Evolutionary conservation across 192 early-diverging fungal species (phyloP).

Genomic region (Entomortierella parvispora): DNA sequence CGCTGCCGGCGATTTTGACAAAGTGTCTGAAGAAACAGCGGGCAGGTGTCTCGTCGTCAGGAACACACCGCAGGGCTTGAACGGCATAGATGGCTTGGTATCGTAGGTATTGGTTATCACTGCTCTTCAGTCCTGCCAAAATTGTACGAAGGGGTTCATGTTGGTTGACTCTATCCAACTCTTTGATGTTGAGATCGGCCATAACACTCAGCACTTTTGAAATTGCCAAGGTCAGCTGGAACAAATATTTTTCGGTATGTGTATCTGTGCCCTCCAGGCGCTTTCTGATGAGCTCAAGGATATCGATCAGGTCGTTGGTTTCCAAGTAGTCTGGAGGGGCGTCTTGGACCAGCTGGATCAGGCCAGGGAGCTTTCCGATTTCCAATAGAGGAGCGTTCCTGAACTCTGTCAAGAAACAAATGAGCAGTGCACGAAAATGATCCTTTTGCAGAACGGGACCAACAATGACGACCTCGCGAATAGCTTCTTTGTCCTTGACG

Average conservation of each 20-base stretch:
- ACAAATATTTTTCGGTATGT: neutral
- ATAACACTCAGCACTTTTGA: neutral
- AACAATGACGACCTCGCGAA: neutral
- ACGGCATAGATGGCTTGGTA: slow-evolving; percentile 1
- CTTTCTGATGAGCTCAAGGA: neutral
- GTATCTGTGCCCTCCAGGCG: neutral
- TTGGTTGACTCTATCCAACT: neutral
- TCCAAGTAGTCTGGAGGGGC: neutral
- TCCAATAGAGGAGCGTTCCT: neutral
- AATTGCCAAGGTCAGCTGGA: neutral
- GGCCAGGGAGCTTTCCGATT: neutral
- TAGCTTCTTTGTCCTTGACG: neutral
- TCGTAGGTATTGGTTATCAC: neutral
- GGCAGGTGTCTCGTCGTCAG: neutral
- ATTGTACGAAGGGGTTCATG: neutral
- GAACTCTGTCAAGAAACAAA: neutral
- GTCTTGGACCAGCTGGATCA: neutral
- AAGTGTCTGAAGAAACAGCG: neutral
- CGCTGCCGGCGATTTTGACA: neutral
- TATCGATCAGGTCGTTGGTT: neutral
- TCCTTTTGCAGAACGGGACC: neutral
- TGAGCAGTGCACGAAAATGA: neutral
- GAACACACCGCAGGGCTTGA: neutral
- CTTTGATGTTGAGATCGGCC: neutral
- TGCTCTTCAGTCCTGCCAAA: neutral